These are phyloP conservation scores for Lactarius tabidus DNA, from an alignment of 768 basidiomycete genomes.

Conservation along the genomic window DNA sequence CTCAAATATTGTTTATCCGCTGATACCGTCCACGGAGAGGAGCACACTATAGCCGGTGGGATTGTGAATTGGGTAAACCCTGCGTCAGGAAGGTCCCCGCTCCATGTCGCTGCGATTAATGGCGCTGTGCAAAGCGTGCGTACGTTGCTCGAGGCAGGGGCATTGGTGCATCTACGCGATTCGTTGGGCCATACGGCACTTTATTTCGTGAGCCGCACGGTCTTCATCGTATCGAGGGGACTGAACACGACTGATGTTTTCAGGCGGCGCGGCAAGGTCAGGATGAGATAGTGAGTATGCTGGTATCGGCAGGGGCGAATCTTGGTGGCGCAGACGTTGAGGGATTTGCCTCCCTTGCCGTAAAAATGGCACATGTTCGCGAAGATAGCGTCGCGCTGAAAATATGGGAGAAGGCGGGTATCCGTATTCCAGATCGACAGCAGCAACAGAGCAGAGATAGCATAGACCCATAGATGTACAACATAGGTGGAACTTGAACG, in stretches of 20 bases:
- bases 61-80: constrained; percentile 69
- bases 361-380: constrained; percentile 35
- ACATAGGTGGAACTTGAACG: constrained; percentile 3
- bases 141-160: constrained; percentile 64
- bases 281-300: constrained; percentile 52
- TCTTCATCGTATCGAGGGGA: not conserved
- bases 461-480: constrained; percentile 16
- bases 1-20: constrained; percentile 54
- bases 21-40: constrained; percentile 15
- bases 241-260: constrained; percentile 2
- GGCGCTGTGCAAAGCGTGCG: constrained; percentile 45
- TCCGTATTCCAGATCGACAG: constrained; percentile 19
- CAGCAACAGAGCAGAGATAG: constrained; percentile 14
- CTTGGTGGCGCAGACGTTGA: constrained; percentile 63
- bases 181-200: constrained; percentile 75
- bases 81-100: constrained; percentile 66
- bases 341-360: constrained; percentile 50
- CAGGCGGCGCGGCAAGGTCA: constrained; percentile 77
- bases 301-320: constrained; percentile 71
- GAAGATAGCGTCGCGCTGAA: constrained; percentile 44
- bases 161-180: constrained; percentile 80
- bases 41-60: constrained; percentile 53
- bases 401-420: constrained; percentile 57
- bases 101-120: constrained; percentile 75
- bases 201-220: constrained; percentile 58